These are phyloP conservation scores for Talaromyces pinophilus DNA, from an alignment of 2,329 filamentous ascomycete species.

Conservation along the genomic window DNA sequence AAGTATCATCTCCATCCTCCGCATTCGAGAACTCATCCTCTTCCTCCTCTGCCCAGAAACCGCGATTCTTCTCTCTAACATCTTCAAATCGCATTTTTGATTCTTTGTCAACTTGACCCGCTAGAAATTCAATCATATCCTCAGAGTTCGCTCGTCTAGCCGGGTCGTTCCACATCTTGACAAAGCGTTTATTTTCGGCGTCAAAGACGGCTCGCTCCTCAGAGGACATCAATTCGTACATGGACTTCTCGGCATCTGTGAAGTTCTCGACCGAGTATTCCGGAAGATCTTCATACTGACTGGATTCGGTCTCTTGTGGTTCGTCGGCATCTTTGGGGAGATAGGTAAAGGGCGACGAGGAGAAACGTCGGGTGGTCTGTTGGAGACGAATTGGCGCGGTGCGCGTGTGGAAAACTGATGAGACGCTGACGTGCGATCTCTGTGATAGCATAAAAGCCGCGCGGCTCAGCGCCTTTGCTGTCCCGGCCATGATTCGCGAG, in stretches of 20 bases:
- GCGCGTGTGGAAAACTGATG: conserved; percentile 23
- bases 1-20: conserved; percentile 57
- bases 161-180: conserved; percentile 43
- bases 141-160: conserved; percentile 32
- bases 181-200: conserved; percentile 37
- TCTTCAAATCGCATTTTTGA: conserved; percentile 36
- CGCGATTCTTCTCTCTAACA: conserved; percentile 29
- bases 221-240: conserved; percentile 43
- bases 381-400: conserved; percentile 21
- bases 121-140: conserved; percentile 36
- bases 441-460: conserved; percentile 36
- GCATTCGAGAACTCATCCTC: conserved; percentile 47
- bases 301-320: conserved; percentile 32
- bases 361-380: conserved; percentile 36
- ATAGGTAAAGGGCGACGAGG: conserved; percentile 36
- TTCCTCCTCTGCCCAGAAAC: conserved; percentile 50
- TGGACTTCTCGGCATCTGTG: conserved; percentile 37
- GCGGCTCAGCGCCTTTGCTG: conserved; percentile 42
- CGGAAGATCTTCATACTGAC: conserved; percentile 34
- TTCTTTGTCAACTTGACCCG: conserved; percentile 36
- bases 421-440: conserved; percentile 30
- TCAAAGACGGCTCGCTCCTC: conserved; percentile 42
- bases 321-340: conserved; percentile 34
- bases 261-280: conserved; percentile 42
- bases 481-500: conserved; percentile 38